Evolutionary conservation across 345 rosid genomes (phyloP), one percentile per base, ranked within the genome.

Genomic region (Ailanthus altissimus): DNA sequence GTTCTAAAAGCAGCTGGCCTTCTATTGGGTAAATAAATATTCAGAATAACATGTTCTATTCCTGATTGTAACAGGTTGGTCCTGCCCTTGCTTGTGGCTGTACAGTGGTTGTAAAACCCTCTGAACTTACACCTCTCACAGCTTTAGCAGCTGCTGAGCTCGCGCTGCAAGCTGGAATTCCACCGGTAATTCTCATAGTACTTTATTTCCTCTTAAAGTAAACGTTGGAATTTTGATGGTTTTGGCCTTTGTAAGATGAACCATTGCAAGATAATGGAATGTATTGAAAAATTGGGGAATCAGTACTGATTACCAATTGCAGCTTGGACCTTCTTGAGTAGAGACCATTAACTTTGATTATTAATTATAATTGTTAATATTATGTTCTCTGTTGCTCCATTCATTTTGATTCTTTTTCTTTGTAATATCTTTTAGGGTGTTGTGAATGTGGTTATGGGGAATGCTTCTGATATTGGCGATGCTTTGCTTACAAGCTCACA

Each of bases 21-120:
- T 32, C 56, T 74, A 53, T n/a, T 8, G 42, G 67, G n/a, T 64
- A 68, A 54, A 70, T 46, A 57, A 42, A 38, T 40, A 32, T 67
- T 70, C 43, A 70, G 45, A 76, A 42, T 85, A 72, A 74, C 18
- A 71, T 81, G 45, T 47, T 70, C 79, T 76, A 66, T 79, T 76
- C 71, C 75, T 79, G 28, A 67, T 53, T 62, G 64, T 49, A 79
- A 65, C 82, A 96, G 98, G 94, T 93, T 85, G 98, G 99, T 66
- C 99, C 99, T 66, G 99, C 99, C 78, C 94, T 96, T 82, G 98
- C 99, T 51, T 89, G 93, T 89, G 99, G 99, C 50, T 96, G 99
- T 86, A 93, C 99, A 65, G 95, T 92, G 75, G 95, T 96, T 78
- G 78, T 96, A 81, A 96, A 96, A 84, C 97, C 99, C 73, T 96